phyloP scores from a whole-genome alignment of 1,284 basidiomycete genomes.

The Phylloporus sp. region DNA sequence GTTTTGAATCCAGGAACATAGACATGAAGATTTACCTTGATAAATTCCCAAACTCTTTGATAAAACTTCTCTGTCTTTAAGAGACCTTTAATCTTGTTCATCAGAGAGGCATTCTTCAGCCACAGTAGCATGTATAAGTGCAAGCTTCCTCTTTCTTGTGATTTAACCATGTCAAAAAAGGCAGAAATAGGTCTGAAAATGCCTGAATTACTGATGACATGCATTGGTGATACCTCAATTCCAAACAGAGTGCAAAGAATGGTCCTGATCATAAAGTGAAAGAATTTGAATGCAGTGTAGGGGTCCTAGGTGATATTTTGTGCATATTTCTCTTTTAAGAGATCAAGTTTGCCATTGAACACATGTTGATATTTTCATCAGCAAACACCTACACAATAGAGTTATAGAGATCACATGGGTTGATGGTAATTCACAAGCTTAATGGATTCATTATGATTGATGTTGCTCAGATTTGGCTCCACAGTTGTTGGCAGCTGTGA shows the following conservation, averaged over 20 bases:
- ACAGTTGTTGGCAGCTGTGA: background rate
- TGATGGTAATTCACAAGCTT: conserved; percentile 21
- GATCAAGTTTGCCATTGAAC: conserved; percentile 32
- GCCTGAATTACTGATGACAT: background rate
- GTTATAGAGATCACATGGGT: conserved; percentile 35
- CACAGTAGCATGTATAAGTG: conserved; percentile 24
- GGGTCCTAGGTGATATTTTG: conserved; percentile 42
- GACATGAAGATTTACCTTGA: background rate
- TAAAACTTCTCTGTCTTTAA: background rate
- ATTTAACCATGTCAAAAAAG: conserved; percentile 14
- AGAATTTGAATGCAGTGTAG: conserved; percentile 41
- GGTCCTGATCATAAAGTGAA: conserved; percentile 42
- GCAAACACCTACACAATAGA: conserved; percentile 43
- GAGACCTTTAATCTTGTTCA: background rate
- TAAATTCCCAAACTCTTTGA: background rate
- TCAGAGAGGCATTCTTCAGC: background rate
- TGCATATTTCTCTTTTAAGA: conserved; percentile 28
- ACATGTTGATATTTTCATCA: conserved; percentile 42
- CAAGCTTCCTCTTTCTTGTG: conserved; percentile 21
- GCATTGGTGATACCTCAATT: conserved; percentile 24
- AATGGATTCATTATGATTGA: conserved; percentile 13
- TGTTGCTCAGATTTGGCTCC: conserved; percentile 19
- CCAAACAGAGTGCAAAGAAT: conserved; percentile 39
- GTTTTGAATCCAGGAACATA: background rate
- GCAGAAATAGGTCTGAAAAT: conserved; percentile 6